Evolutionary conservation across 2,329 filamentous ascomycete genomes (phyloP).

Genomic region (Parafenestella ontariensis): DNA sequence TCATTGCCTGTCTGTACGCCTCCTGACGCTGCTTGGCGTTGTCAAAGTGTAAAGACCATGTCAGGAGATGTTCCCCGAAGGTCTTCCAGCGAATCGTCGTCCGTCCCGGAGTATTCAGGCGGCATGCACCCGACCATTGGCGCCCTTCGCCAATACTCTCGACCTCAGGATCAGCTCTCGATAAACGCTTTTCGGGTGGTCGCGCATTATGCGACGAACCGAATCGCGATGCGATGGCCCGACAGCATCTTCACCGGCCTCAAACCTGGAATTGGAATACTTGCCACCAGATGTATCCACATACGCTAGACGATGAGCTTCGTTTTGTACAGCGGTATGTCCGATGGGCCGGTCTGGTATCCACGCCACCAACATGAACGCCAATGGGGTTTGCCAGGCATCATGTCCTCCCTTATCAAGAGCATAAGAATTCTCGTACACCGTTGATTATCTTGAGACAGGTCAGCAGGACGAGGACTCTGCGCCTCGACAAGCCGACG

Average conservation of each 20-base stretch:
- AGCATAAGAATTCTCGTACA: neutral
- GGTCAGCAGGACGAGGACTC: constrained; percentile 1
- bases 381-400: neutral
- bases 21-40: neutral
- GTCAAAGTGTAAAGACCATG: constrained; percentile 17
- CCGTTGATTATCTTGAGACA: neutral
- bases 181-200: constrained; percentile 12
- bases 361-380: neutral
- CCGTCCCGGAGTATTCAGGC: constrained; percentile 4
- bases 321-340: neutral
- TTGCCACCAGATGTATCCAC: constrained; percentile 20
- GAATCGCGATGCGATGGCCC: constrained; percentile 14
- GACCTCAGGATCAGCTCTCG: constrained; percentile 3
- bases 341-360: neutral
- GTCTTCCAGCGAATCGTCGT: constrained; percentile 18
- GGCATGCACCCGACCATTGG: constrained; percentile 5
- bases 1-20: constrained; percentile 9
- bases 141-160: constrained; percentile 6
- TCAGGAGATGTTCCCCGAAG: constrained; percentile 17
- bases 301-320: constrained; percentile 16
- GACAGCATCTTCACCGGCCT: constrained; percentile 5
- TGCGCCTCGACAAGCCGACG: neutral
- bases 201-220: constrained; percentile 21
- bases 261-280: constrained; percentile 10
- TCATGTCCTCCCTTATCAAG: neutral